Evolutionary conservation across 2,329 filamentous ascomycete species (phyloP).

Genomic region (Diaporthe australafricana): DNA sequence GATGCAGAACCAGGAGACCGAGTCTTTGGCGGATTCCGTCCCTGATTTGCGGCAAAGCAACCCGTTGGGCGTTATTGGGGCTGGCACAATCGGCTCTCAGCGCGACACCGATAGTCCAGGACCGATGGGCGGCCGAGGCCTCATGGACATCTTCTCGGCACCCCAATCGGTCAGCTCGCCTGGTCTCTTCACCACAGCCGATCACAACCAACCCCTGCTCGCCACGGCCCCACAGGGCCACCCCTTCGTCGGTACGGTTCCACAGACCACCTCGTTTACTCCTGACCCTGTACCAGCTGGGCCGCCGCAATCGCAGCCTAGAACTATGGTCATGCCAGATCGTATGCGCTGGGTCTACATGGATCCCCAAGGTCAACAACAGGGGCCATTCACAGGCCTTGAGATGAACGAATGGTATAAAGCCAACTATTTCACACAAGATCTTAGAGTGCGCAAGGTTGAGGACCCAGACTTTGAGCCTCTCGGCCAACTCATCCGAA

Average conservation of each 20-base stretch:
- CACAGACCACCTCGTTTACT: constrained; percentile 45
- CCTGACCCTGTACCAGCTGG: constrained; percentile 53
- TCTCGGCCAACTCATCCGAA: constrained; percentile 90
- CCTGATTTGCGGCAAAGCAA: constrained; percentile 71
- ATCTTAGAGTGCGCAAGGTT: constrained; percentile 92
- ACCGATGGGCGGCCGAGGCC: constrained; percentile 60
- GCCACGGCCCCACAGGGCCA: constrained; percentile 47
- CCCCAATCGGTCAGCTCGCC: constrained; percentile 49
- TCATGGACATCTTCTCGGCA: constrained; percentile 66
- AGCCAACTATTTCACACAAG: constrained; percentile 95
- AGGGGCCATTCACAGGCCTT: constrained; percentile 94
- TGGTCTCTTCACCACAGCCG: constrained; percentile 51
- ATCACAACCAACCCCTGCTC: constrained; percentile 50
- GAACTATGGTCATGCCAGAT: constrained; percentile 99
- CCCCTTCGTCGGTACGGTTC: constrained; percentile 45
- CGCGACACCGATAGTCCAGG: constrained; percentile 72
- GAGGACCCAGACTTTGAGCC: constrained; percentile 96
- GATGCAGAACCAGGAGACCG: constrained; percentile 80
- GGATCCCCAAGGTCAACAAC: constrained; percentile 90
- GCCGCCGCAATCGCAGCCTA: constrained; percentile 75
- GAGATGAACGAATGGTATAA: constrained; percentile 99
- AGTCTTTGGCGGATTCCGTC: constrained; percentile 65
- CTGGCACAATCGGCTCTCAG: constrained; percentile 66
- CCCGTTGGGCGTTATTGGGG: constrained; percentile 75
- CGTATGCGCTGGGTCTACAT: constrained; percentile 99